phyloP scores from a whole-genome alignment of 1,284 basidiomycete species.

The Ustilago lituana region DNA sequence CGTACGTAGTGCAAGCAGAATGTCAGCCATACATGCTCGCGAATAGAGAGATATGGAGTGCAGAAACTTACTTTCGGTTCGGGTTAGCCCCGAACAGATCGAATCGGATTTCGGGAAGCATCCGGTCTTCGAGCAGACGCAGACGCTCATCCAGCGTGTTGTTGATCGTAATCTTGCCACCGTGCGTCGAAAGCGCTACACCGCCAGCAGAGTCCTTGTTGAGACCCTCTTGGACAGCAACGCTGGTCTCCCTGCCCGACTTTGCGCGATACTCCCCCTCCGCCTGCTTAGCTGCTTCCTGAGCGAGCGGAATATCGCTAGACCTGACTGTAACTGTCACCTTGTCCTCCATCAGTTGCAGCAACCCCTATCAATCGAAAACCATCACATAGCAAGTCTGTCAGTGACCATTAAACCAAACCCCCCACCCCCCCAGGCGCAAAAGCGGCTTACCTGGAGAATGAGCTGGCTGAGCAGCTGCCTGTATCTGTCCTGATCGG shows the following conservation, averaged over 20 bases:
- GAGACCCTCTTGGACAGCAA: constrained; percentile 76
- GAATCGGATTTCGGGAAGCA: constrained; percentile 66
- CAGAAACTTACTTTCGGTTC: constrained; percentile 63
- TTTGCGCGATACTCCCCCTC: constrained; percentile 76
- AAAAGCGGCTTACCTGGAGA: constrained; percentile 80
- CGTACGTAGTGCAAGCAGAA: no score
- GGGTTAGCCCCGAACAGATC: constrained; percentile 64
- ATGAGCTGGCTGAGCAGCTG: constrained; percentile 71
- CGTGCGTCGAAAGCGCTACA: constrained; percentile 53
- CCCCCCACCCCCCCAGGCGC: no score
- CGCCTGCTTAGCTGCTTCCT: constrained; percentile 75
- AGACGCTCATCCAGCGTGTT: constrained; percentile 66
- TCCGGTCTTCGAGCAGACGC: constrained; percentile 60
- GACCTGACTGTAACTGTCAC: constrained; percentile 58
- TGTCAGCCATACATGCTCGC: no score
- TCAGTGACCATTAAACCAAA: no score
- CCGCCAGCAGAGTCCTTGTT: constrained; percentile 72
- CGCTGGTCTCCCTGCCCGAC: constrained; percentile 76
- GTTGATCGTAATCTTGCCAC: constrained; percentile 64
- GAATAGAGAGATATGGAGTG: no score
- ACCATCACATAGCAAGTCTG: no score
- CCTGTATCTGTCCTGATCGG: constrained; percentile 74
- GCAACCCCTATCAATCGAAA: constrained; percentile 54
- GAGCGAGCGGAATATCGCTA: constrained; percentile 59
- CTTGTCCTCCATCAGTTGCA: constrained; percentile 63